Conservation (phyloP, 257 asterid species). For the Solanum piurae region DNA sequence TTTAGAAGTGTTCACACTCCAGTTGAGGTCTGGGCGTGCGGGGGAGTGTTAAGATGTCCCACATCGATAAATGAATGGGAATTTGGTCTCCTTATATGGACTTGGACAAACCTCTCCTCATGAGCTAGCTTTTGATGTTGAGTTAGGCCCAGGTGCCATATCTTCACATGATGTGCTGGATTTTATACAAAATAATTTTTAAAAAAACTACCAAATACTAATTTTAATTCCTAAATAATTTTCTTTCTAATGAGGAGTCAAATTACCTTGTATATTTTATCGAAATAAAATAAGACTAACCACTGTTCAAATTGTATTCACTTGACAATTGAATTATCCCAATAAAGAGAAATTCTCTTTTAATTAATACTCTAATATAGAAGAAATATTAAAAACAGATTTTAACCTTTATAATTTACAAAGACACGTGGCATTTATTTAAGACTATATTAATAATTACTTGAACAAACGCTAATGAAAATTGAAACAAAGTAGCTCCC, state of each 20-base stretch:
- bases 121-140: no score
- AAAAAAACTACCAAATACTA: background rate
- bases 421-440: background rate
- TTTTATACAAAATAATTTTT: rapidly evolving
- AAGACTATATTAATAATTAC: background rate
- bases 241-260: background rate
- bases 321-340: background rate
- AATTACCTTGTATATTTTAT: background rate
- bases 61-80: no score
- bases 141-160: no score
- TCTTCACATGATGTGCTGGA: background rate
- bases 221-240: background rate
- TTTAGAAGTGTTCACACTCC: no score
- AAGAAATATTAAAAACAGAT: background rate
- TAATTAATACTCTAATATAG: no score
- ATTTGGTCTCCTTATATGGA: no score
- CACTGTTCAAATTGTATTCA: background rate
- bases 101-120: no score
- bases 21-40: no score
- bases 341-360: background rate
- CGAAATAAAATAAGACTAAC: background rate
- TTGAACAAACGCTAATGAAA: no score
- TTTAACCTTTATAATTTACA: no score
- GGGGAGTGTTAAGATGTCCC: no score
- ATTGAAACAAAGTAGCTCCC: background rate